Base-by-base conservation (phyloP, 768 basidiomycete species). In the Inosperma sp. region DNA sequence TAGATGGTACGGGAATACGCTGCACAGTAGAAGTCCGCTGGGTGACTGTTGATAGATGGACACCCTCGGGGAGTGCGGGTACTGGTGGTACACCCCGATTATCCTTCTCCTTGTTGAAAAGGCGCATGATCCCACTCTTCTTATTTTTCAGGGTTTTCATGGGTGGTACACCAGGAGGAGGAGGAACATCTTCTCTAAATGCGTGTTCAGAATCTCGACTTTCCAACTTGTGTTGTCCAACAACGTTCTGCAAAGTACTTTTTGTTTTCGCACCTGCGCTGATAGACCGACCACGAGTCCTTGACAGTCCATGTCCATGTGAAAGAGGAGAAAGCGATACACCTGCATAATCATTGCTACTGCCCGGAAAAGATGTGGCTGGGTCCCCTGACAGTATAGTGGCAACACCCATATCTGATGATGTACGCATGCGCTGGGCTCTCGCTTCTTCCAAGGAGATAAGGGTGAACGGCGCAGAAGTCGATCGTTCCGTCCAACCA, bases 381-480 rank as follows among this genome's bases (percentile, higher is more conserved):
- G 66, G 59, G 9, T 65, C 63, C 1, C 62, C 57, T 13, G 60
- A 51, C 51, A 58, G 56, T 43, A 63, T 58, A 39, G 56, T 60
- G 40, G 65, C 60, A 46, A 56, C 55, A 43, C 59, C 58, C 23
- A 63, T 50, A 39, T 66, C 54, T 3, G 77, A 76, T n/a, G 67
- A 68, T 57, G 73, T 78, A 44, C 84, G 79, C 37, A 78, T 71
- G 43, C 84, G 80, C 61, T 84, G 80, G 10, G 82, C 86, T 57
- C 87, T 80, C 3, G 88, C 88, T 68, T 91, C 86, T 60, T 89
- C 84, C 47, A 90, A 72, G 4, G 86, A 79, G 43, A 90, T 89
- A 31, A 91, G 76, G 25, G 78, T 72, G 55, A 88, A 82, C n/a
- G 49, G 31, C 13, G 78, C 68, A 17, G 81, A 75, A 10, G 77